Percentiles rank a stretch among this genome's conserved stretches.
Evolutionary conservation across 139 green algal species (phyloP).

Genomic region (Chlamydomonas incerta): DNA sequence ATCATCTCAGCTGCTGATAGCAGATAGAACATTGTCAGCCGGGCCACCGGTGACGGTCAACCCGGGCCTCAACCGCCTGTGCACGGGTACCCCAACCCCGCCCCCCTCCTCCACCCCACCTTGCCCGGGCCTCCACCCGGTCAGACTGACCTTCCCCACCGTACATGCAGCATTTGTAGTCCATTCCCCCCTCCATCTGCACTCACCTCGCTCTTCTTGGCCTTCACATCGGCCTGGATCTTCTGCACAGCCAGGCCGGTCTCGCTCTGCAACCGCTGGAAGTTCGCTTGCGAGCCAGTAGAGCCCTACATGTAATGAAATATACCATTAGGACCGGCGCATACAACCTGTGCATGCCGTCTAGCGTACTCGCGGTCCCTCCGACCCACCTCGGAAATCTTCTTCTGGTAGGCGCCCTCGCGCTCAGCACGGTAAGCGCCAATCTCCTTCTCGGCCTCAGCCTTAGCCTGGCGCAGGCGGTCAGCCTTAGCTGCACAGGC

Average conservation of each 20-base stretch:
- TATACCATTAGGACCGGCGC: background rate
- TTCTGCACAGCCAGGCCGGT: conserved; percentile 54
- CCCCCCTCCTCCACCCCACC: no score
- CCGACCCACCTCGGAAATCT: conserved; percentile 61
- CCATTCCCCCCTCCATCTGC: no score
- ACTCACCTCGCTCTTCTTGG: conserved; percentile 72
- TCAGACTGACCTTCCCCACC: no score
- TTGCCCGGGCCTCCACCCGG: no score
- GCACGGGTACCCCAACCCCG: no score
- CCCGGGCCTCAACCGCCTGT: no score
- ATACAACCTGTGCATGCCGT: no score
- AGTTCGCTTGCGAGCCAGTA: conserved; percentile 51
- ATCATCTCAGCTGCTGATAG: no score
- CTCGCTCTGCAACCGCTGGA: conserved; percentile 64
- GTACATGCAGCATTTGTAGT: no score
- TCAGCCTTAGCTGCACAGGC: conserved; percentile 79
- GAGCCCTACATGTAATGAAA: conserved; percentile 52
- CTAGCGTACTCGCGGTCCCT: no score
- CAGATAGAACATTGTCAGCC: no score
- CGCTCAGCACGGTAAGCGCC: conserved; percentile 77
- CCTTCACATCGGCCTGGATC: conserved; percentile 62
- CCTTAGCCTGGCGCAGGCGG: conserved; percentile 85
- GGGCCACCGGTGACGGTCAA: no score
- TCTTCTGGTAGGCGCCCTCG: conserved; percentile 84
- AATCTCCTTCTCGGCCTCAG: conserved; percentile 88